These are phyloP conservation scores for Cichorium intybus DNA, from an alignment of 140 eudicot genomes.

Conservation along the genomic window DNA sequence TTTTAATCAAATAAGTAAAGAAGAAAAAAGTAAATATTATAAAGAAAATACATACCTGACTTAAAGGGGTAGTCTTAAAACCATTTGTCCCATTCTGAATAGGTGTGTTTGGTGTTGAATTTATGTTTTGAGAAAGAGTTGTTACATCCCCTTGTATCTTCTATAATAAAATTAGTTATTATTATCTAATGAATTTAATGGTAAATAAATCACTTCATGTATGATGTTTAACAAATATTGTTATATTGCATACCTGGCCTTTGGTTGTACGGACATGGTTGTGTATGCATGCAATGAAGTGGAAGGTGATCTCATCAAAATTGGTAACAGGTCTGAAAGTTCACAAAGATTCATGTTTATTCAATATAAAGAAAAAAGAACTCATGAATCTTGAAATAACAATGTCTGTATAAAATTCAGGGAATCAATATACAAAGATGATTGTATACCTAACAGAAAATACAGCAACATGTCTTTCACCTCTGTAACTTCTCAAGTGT, in stretches of 20 bases:
- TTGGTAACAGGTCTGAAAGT: slow-evolving; percentile 77
- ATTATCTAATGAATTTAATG: too few species aligned
- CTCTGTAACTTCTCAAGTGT: slow-evolving; percentile 63
- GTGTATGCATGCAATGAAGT: slow-evolving; percentile 69
- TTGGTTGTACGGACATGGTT: slow-evolving; percentile 38
- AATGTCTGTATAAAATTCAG: too few species aligned
- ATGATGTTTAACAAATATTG: too few species aligned
- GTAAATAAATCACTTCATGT: too few species aligned
- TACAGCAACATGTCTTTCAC: slow-evolving; percentile 58
- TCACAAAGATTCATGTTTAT: not conserved
- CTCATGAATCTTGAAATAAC: not conserved
- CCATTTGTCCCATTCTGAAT: slow-evolving; percentile 39
- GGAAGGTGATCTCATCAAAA: slow-evolving; percentile 71
- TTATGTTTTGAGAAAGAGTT: slow-evolving; percentile 11
- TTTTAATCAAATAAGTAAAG: not conserved
- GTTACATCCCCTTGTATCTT: slow-evolving; percentile 39
- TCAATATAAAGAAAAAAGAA: not conserved
- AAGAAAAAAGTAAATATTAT: not conserved
- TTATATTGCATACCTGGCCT: slow-evolving; percentile 44
- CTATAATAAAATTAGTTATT: too few species aligned
- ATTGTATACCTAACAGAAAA: slow-evolving; percentile 79
- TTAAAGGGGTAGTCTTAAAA: slow-evolving; percentile 34
- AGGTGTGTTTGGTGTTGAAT: slow-evolving; percentile 33
- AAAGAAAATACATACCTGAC: slow-evolving; percentile 42
- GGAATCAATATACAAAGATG: too few species aligned